Evolutionary conservation across 2,329 filamentous ascomycete species (phyloP), one percentile per base, ranked within the genome.

Genomic region (Leptographium flavum): DNA sequence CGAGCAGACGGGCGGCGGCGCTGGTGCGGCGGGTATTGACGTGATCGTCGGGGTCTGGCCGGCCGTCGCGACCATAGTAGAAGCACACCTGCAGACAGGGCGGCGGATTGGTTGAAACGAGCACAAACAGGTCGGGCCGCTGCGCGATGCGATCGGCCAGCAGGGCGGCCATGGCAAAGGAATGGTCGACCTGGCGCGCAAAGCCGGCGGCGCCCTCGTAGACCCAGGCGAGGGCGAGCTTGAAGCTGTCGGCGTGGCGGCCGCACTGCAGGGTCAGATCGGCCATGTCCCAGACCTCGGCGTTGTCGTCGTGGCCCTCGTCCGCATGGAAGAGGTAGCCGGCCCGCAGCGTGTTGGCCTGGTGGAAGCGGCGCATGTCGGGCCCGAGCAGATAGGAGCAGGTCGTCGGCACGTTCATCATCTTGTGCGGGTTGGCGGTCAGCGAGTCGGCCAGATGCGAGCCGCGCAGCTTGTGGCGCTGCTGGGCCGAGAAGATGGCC

Each of bases 41-140:
- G 32, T 60, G 60, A 6, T 58, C 52, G 15, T 66, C 60, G 0
- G 60, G 60, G 0, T 61, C 54, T 37, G 83, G 51, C 47, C 61
- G 55, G 5, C 21, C 40, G 22, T 45, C 42, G 3, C 21, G 10
- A 0, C 81, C 77, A 56, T 84, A 87, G 60, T 94, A 94, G 61
- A 96, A 96, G 67, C 90, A 95, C 21, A 96, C 83, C 64, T 96
- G 92, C 58, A 94, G 66, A 63, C 90, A 96, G 1, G 86, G 85
- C 39, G 88, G 81, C 23, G 87, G 84, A 54, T 83, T 81, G 46
- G 76, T 70, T 11, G 79, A 84, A 3, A 94, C 75, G 15, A 94
- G 68, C 17, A 74, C 65, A 53, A 96, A 83, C 53, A 84, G 67
- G 0, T 64, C 58, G 0, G 51, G 45, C 36, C 70, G 69, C 14